Percentiles rank a stretch among this genome's conserved stretches.
phyloP scores from a whole-genome alignment of 495 filamentous ascomycete genomes.

The Trichoderma erinaceum region DNA sequence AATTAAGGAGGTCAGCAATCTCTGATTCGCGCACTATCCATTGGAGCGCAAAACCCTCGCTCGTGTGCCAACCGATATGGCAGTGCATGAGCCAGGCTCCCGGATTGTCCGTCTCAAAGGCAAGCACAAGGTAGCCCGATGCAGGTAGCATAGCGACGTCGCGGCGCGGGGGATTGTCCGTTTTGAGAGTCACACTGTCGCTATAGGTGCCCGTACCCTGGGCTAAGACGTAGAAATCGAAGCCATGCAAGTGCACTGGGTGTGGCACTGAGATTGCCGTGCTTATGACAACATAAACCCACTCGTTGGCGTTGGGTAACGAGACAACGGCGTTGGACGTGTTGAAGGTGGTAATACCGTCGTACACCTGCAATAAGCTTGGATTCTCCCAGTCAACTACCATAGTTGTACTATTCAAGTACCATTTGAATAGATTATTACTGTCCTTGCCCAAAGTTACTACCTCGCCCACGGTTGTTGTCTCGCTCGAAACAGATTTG shows the following conservation, averaged over 20 bases:
- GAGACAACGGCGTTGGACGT: conserved; percentile 16
- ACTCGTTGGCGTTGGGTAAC: conserved; percentile 18
- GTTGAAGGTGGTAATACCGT: conserved; percentile 16
- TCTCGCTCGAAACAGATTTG: conserved; percentile 16
- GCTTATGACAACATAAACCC: conserved; percentile 16
- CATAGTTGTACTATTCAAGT: conserved; percentile 5
- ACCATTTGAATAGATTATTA: background rate
- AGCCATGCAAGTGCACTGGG: conserved; percentile 53
- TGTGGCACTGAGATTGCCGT: conserved; percentile 29
- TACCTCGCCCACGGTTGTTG: background rate
- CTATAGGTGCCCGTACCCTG: conserved; percentile 33
- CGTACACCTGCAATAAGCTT: conserved; percentile 20
- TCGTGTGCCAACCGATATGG: conserved; percentile 48
- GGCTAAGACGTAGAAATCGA: conserved; percentile 52
- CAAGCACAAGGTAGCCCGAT: conserved; percentile 33
- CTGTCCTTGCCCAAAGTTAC: background rate
- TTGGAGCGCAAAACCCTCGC: conserved; percentile 39
- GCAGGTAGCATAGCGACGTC: conserved; percentile 39
- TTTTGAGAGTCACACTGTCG: conserved; percentile 25
- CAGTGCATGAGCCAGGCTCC: conserved; percentile 44
- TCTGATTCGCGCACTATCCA: conserved; percentile 34
- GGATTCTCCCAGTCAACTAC: conserved; percentile 20
- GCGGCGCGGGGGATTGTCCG: conserved; percentile 31
- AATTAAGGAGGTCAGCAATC: background rate
- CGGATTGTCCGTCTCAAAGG: conserved; percentile 43